A percentile compares a stretch with the other conserved stretches of the same genome.
These are phyloP conservation scores for Monosporascus ibericus DNA, from an alignment of 2,329 filamentous ascomycete species.

Conservation along the genomic window DNA sequence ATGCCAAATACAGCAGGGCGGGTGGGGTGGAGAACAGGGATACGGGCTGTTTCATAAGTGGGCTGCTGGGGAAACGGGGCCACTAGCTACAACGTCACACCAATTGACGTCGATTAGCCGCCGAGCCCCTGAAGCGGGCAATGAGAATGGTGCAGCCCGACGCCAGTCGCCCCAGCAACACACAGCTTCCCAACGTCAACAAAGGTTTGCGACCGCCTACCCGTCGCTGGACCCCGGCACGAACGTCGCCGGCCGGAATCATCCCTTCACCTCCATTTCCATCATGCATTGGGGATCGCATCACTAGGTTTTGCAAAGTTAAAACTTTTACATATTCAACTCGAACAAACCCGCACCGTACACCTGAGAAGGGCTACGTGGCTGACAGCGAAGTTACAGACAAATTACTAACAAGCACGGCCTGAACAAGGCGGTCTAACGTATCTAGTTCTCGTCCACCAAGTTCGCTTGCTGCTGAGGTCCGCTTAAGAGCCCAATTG, in stretches of 20 bases:
- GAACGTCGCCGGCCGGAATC: not conserved
- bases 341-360: not conserved
- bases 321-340: not conserved
- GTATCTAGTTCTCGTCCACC: slow-evolving; percentile 25
- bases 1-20: no score
- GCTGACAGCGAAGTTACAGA: not conserved
- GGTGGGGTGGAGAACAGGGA: no score
- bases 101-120: not conserved
- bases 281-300: not conserved
- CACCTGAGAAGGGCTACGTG: no score
- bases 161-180: not conserved
- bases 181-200: not conserved
- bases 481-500: slow-evolving; percentile 20
- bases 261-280: not conserved
- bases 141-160: no score
- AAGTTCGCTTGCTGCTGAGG: slow-evolving; percentile 28
- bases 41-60: no score
- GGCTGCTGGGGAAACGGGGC: no score
- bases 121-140: not conserved
- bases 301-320: not conserved
- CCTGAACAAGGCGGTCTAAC: slow-evolving; percentile 6
- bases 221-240: not conserved
- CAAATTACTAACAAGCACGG: not conserved
- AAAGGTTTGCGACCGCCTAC: not conserved
- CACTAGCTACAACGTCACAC: no score